Percentiles rank a stretch among this genome's conserved stretches.
These are phyloP conservation scores for Termitomyces bulborhizus DNA, from an alignment of 768 basidiomycete species.

Conservation along the genomic window DNA sequence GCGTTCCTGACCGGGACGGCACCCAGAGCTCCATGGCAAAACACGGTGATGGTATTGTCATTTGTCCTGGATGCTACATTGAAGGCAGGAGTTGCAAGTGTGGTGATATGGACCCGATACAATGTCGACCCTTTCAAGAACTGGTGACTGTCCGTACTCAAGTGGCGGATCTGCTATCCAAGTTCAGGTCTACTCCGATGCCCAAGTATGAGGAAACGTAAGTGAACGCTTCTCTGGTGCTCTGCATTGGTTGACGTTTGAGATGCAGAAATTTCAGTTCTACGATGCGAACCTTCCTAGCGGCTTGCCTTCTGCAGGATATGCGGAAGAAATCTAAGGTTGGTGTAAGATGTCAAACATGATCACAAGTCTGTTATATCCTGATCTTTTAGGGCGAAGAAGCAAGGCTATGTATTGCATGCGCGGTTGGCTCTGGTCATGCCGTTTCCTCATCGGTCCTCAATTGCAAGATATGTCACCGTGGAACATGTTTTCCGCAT, in stretches of 20 bases:
- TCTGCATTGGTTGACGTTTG: not conserved
- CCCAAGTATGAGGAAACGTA: not conserved
- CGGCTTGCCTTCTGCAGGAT: conserved; percentile 23
- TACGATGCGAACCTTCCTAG: conserved; percentile 18
- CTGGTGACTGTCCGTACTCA: conserved; percentile 38
- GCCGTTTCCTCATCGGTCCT: conserved; percentile 18
- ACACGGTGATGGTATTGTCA: conserved; percentile 37
- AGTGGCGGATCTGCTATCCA: conserved; percentile 14
- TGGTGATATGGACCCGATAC: conserved; percentile 51
- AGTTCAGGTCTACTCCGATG: not conserved
- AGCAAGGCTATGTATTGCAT: conserved; percentile 9
- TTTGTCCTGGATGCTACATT: conserved; percentile 72
- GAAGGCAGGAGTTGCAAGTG: conserved; percentile 74
- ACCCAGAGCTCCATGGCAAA: conserved; percentile 3
- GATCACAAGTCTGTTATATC: not conserved
- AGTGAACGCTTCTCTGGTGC: not conserved
- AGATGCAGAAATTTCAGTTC: not conserved
- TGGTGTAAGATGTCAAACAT: not conserved
- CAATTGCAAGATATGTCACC: conserved; percentile 35
- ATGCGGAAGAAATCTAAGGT: conserved; percentile 12
- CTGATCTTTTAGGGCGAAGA: conserved; percentile 4
- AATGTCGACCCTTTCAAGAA: conserved; percentile 43
- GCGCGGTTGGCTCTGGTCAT: conserved; percentile 12
- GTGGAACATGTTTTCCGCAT: conserved; percentile 31
- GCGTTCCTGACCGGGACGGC: conserved; percentile 19